Percentiles rank a stretch among this genome's conserved stretches.
phyloP scores from a whole-genome alignment of 169 alveolate genomes.

The Plasmodium chabaudi region DNA sequence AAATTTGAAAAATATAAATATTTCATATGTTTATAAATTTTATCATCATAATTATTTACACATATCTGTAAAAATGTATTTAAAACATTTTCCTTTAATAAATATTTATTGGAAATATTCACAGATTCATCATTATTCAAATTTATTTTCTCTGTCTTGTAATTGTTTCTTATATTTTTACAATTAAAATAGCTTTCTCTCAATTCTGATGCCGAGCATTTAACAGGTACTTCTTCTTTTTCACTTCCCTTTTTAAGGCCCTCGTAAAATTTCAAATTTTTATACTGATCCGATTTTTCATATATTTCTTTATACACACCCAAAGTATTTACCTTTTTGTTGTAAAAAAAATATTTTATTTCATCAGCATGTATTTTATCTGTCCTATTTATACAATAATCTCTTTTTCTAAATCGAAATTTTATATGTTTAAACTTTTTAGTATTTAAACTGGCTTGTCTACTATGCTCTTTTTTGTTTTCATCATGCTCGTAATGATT shows the following conservation, averaged over 20 bases:
- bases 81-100: constrained; percentile 27
- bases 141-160: background rate
- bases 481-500: too few species aligned
- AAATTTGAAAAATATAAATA: constrained; percentile 28
- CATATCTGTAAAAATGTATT: constrained; percentile 8
- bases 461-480: too few species aligned
- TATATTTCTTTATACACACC: constrained; percentile 62
- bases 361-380: constrained; percentile 14
- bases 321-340: constrained; percentile 12
- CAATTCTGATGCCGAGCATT: background rate
- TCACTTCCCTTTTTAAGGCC: too few species aligned
- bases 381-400: background rate
- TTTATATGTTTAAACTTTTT: background rate
- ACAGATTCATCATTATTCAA: background rate
- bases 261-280: constrained; percentile 31
- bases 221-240: background rate
- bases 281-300: constrained; percentile 61
- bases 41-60: constrained; percentile 61
- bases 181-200: constrained; percentile 4
- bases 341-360: constrained; percentile 50
- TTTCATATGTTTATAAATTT: constrained; percentile 47
- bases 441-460: too few species aligned
- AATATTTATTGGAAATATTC: constrained; percentile 1
- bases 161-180: background rate
- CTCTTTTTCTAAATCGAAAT: background rate